Evolutionary conservation across 805 yeast species (phyloP), one percentile per base, ranked within the genome.

Genomic region (Starmerella etchellsii): DNA sequence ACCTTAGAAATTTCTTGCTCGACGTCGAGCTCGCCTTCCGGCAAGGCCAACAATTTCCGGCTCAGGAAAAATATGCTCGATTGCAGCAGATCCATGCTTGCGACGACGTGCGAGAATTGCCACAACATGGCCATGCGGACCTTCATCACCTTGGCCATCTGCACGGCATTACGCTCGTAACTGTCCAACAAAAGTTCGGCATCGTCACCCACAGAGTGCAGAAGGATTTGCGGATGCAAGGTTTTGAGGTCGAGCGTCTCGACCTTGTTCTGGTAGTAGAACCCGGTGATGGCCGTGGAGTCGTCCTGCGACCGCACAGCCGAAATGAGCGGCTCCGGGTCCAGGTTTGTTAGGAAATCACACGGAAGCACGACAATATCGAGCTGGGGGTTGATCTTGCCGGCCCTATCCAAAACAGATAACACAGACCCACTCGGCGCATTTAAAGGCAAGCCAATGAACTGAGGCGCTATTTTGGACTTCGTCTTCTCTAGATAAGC

Each of bases 281-380:
- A 74, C 28, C 81, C 68, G 3, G 59, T 49, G 7, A 93, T 91
- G 34, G 81, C 60, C 47, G 81, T 83, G 23, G 66, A 62, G 31
- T 72, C 78, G 32, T 71, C 73, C 53, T 77, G 75, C 49, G 77
- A 77, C 54, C 95, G 68, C 58, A 78, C 87, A 37, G 79, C 81
- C 55, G 88, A 94, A 34, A 85, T 74, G 25, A 91, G 68, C 16
- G 79, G 78, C 54, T 82, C 88, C 10, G 97, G 95, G 3, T 95
- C 94, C 29, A 88, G 66, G 56, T 87, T 88, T 2, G 97, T 85
- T 40, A 93, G 68, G 57, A 91, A 82, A 59, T 93, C 98, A 63
- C 96, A 88, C 7, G 97, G 96, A 41, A 91, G 62, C 25, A 91
- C 60, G n/a, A 85, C 82, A 54, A 84, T 78, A 55, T 78, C 77